Base-by-base conservation (phyloP, 2,329 filamentous ascomycete species). In the Paracoccidioides lutzii region DNA sequence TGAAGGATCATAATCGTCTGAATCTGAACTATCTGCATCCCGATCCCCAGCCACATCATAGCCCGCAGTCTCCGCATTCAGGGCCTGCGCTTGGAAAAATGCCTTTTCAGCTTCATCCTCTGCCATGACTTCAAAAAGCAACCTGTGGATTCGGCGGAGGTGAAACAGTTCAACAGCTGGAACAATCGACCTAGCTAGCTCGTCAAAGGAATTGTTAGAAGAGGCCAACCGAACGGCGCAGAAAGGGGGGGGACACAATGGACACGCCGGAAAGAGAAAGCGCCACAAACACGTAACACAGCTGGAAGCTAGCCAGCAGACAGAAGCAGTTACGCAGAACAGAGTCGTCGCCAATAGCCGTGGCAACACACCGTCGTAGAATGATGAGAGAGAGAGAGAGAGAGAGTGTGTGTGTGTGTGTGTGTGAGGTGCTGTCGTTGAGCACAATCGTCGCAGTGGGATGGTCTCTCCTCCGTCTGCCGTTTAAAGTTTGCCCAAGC, bases 1-100 rank as follows among this genome's bases (percentile, higher is more conserved):
- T 66, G 76, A 73, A 66, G 73, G 74, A 68, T 78, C 73, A 71
- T 76, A 76, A 69, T 80, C 81, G 70, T 80, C 76, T 65, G 77
- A 76, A 65, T 75, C 74, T 64, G 72, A 77, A 70, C 75, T 76
- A 71, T 77, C 76, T 71, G 76, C 69, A 67, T 70, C 74, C 66
- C 73, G 53, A 33, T 48, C 75, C 76, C 78, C 81, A 61, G 74
- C 67, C 68, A 66, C 69, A 66, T 71, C 72, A 60, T 65, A 62
- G 58, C 64, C 59, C 60, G 66, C 63, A 61, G 65, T 67, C 44
- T 71, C 67, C 57, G 69, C 67, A 61, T 75, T 73, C 61, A 69
- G 66, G 55, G 68, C 64, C 68, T 80, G 75, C 44, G 75, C 73
- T 62, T 74, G 69, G 58, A 79, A 74, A 63, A 79, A 79, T 59